These are phyloP conservation scores for Aspergillus novofumigatus DNA, from an alignment of 2,329 filamentous ascomycete species.

Conservation along the genomic window DNA sequence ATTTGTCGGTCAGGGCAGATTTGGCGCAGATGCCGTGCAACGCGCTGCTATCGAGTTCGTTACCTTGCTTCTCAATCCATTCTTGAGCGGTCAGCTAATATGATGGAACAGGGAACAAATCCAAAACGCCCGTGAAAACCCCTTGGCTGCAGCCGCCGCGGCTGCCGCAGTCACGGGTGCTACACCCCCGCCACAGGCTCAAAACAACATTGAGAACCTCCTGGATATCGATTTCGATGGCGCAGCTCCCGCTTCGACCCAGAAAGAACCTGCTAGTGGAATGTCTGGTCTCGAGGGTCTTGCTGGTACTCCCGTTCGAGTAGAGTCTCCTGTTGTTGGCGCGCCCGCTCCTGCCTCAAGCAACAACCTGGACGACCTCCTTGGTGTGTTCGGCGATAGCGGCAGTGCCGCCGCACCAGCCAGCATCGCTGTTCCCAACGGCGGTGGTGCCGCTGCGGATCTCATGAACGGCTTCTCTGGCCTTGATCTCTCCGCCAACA, in stretches of 20 bases:
- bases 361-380: constrained; percentile 76
- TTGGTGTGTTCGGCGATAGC: constrained; percentile 61
- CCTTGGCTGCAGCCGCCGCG: constrained; percentile 78
- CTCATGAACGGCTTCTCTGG: constrained; percentile 81
- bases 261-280: constrained; percentile 58
- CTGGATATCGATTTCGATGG: constrained; percentile 96
- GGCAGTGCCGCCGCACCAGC: constrained; percentile 33
- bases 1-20: constrained; percentile 94
- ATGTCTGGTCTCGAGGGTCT: constrained; percentile 60
- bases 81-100: constrained; percentile 14
- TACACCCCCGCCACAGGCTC: constrained; percentile 47
- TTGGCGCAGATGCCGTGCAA: constrained; percentile 90
- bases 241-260: constrained; percentile 80
- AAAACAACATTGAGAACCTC: constrained; percentile 87
- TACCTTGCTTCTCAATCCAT: not conserved
- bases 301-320: constrained; percentile 54
- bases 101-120: constrained; percentile 64
- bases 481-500: constrained; percentile 64
- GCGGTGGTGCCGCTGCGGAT: constrained; percentile 40
- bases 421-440: constrained; percentile 26
- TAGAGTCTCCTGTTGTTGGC: constrained; percentile 42
- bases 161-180: constrained; percentile 58
- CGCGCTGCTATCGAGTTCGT: constrained; percentile 81
- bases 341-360: constrained; percentile 26
- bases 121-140: constrained; percentile 88